Percentiles rank a stretch among this genome's conserved stretches.
phyloP scores from a whole-genome alignment of 2,329 filamentous ascomycete genomes.

The Aspergillus pseudoviridinutans region DNA sequence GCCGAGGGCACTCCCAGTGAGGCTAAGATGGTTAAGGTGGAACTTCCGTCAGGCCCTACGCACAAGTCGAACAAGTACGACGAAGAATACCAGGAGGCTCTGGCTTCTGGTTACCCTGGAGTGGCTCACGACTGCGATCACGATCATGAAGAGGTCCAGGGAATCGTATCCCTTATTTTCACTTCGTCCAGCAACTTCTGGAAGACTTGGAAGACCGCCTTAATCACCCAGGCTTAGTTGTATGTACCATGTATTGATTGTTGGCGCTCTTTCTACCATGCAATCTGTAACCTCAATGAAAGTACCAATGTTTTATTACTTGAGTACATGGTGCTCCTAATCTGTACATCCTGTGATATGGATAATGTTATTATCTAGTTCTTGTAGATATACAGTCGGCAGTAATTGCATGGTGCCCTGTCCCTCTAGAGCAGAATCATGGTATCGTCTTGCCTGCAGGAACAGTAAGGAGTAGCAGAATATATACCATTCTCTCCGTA shows the following conservation, averaged over 20 bases:
- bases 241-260: background rate
- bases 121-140: background rate
- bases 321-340: background rate
- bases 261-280: background rate
- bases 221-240: background rate
- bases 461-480: too few relatives aligned
- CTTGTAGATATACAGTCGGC: too few relatives aligned
- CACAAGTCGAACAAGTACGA: background rate
- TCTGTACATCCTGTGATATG: background rate
- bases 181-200: background rate
- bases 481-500: too few relatives aligned
- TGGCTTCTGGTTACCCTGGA: background rate
- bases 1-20: conserved; percentile 45
- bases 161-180: background rate
- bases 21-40: conserved; percentile 36
- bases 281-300: background rate
- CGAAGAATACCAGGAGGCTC: background rate
- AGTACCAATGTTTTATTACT: background rate
- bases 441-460: too few relatives aligned
- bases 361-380: too few relatives aligned
- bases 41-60: background rate
- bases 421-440: too few relatives aligned
- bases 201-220: background rate
- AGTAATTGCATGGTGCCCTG: too few relatives aligned
- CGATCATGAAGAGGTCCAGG: background rate